Conservation (phyloP, 1,284 basidiomycete species). For the Blastosporella zonata region DNA sequence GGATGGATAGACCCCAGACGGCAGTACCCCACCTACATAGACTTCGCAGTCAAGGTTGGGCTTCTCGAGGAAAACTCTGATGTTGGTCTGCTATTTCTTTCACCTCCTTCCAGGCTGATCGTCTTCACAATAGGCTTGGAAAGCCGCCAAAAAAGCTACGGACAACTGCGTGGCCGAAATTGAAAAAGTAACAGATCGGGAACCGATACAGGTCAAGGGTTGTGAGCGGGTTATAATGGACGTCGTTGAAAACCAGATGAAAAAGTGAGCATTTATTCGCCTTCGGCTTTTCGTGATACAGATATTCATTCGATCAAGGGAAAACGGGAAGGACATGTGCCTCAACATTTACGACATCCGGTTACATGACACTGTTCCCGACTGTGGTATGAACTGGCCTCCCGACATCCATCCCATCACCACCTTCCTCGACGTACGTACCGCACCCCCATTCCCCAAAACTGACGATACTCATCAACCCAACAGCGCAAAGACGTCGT, state of each 20-base stretch:
- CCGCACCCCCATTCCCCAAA: neutral
- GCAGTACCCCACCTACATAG: conserved; percentile 91
- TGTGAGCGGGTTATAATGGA: conserved; percentile 70
- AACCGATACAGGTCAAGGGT: conserved; percentile 60
- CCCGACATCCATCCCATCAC: conserved; percentile 81
- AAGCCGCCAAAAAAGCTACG: conserved; percentile 57
- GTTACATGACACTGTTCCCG: conserved; percentile 79
- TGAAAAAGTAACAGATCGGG: conserved; percentile 41
- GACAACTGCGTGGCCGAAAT: conserved; percentile 63
- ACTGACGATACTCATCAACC: conserved; percentile 7
- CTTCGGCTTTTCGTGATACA: neutral
- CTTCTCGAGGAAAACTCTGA: conserved; percentile 74
- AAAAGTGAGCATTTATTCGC: conserved; percentile 49
- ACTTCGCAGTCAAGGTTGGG: conserved; percentile 81
- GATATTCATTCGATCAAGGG: conserved; percentile 37
- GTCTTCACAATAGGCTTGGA: conserved; percentile 49
- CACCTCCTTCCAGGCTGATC: neutral
- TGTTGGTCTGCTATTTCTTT: conserved; percentile 34
- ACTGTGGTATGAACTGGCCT: conserved; percentile 99
- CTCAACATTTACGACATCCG: conserved; percentile 97
- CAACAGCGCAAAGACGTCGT: conserved; percentile 78
- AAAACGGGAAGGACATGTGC: conserved; percentile 74
- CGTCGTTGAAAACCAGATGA: conserved; percentile 61
- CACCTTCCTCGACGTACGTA: conserved; percentile 74
- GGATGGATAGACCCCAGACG: conserved; percentile 92